phyloP scores from a whole-genome alignment of 2,329 filamentous ascomycete genomes.

The Cercospora beticola region DNA sequence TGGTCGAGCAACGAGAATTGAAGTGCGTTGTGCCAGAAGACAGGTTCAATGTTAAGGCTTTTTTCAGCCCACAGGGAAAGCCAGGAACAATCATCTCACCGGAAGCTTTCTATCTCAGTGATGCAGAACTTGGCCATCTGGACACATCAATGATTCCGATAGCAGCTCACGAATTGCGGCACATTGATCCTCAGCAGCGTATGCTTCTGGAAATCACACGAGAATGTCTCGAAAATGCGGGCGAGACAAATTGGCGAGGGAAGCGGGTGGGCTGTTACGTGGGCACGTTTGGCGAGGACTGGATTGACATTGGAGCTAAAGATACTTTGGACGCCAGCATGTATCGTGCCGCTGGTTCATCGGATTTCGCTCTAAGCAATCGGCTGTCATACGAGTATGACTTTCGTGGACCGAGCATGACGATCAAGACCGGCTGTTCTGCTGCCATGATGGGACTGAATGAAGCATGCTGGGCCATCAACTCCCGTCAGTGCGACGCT shows the following conservation, averaged over 20 bases:
- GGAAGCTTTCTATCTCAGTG: background rate
- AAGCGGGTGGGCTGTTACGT: constrained; percentile 9
- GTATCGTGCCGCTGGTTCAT: constrained; percentile 11
- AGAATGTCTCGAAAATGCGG: constrained; percentile 23
- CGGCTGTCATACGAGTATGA: constrained; percentile 27
- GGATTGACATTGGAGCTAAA: constrained; percentile 10
- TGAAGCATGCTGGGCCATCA: constrained; percentile 33
- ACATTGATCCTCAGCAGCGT: constrained; percentile 30
- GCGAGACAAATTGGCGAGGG: constrained; percentile 9
- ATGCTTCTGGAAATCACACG: constrained; percentile 24
- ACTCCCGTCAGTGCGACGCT: constrained; percentile 23
- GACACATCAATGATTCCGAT: background rate
- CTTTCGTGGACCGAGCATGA: constrained; percentile 2
- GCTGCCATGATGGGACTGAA: constrained; percentile 30
- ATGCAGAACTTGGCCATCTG: background rate
- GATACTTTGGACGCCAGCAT: background rate
- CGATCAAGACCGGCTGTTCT: background rate
- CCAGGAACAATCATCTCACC: too few relatives aligned
- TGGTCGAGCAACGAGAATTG: too few relatives aligned
- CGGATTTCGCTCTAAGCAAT: constrained; percentile 30
- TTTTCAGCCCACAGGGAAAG: too few relatives aligned
- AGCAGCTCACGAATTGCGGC: background rate
- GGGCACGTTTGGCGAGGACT: constrained; percentile 22
- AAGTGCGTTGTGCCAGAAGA: too few relatives aligned
- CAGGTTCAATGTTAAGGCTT: too few relatives aligned